These are phyloP conservation scores for Lotmaria passim DNA, from an alignment of 208 protist species.

Conservation along the genomic window DNA sequence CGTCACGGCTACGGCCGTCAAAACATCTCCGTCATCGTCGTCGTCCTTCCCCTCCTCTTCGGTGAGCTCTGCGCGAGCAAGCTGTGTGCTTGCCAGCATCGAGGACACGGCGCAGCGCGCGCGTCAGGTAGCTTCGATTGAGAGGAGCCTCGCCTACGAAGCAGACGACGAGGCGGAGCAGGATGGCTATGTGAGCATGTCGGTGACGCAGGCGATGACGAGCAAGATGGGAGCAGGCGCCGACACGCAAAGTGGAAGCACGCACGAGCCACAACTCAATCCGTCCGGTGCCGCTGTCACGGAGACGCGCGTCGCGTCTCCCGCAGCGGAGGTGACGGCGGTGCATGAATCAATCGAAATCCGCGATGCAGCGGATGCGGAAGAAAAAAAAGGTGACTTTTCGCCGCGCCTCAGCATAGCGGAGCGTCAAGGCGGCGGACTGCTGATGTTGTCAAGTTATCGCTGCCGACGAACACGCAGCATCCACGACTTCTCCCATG, in stretches of 20 bases:
- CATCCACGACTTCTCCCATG: background rate
- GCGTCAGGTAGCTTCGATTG: background rate
- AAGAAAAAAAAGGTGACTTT: no score
- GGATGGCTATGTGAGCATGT: no score
- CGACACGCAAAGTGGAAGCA: background rate
- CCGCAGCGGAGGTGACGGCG: background rate
- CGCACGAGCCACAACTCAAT: no score
- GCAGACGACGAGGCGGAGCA: conserved; percentile 6
- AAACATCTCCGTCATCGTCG: background rate
- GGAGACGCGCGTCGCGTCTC: background rate
- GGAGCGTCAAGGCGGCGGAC: background rate
- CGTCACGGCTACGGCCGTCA: background rate
- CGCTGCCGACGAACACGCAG: background rate
- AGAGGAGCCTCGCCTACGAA: background rate
- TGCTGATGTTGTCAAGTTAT: background rate
- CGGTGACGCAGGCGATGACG: background rate
- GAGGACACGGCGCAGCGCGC: no score
- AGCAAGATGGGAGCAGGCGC: no score
- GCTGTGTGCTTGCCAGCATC: no score
- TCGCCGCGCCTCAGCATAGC: no score
- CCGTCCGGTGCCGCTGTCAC: no score
- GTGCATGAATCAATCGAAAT: background rate
- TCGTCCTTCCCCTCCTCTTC: no score
- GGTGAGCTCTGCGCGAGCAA: no score
- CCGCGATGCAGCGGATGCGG: background rate